Conservation (phyloP, 2,329 filamentous ascomycete genomes). For the Pseudopyrenochaeta lycopersici region DNA sequence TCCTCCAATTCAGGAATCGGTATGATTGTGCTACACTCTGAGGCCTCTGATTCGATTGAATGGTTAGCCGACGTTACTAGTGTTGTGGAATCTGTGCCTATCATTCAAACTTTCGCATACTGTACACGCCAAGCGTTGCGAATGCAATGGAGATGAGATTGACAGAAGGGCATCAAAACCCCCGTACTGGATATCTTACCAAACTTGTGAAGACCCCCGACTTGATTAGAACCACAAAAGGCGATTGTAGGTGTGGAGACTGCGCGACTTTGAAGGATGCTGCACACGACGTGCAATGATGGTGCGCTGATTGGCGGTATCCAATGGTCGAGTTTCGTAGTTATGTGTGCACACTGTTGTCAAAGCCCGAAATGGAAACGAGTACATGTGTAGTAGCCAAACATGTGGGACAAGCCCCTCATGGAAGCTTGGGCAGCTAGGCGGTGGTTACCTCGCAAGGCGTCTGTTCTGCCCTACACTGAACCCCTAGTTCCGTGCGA, state of each 20-base stretch:
- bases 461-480: too few species aligned
- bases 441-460: too few species aligned
- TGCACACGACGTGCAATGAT: neutral
- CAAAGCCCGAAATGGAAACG: too few species aligned
- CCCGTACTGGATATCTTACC: neutral
- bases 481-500: too few species aligned
- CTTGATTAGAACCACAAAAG: neutral
- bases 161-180: neutral
- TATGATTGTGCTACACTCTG: neutral
- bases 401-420: too few species aligned
- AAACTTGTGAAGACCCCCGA: neutral
- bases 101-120: conserved; percentile 2
- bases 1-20: neutral
- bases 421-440: too few species aligned
- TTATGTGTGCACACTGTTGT: too few species aligned
- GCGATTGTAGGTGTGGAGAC: neutral
- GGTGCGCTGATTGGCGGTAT: neutral
- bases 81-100: conserved; percentile 4
- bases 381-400: too few species aligned
- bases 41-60: neutral
- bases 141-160: neutral
- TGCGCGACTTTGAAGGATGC: neutral
- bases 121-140: neutral
- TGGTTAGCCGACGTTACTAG: conserved; percentile 2
- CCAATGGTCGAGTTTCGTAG: neutral